phyloP scores from a whole-genome alignment of 805 yeast genomes.

The Monosporozyma aerobia region DNA sequence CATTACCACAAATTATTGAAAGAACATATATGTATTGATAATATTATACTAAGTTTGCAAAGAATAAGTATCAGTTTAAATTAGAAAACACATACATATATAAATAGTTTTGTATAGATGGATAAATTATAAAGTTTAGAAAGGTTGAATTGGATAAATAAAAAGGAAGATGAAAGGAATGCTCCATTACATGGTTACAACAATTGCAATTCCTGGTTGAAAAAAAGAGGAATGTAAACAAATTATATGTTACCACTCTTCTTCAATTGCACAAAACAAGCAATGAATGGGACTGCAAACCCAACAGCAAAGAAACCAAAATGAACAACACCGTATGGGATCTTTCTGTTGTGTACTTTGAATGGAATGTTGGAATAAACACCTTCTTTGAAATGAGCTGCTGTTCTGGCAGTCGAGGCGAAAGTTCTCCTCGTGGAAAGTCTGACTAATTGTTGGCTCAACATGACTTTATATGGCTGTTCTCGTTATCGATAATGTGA shows the following conservation, averaged over 20 bases:
- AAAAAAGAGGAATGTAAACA: background rate
- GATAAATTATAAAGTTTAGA: background rate
- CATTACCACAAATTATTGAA: no score
- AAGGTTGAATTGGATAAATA: background rate
- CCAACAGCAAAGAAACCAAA: constrained; percentile 70
- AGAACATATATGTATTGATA: no score
- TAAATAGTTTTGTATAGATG: background rate
- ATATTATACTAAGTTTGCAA: background rate
- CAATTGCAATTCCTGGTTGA: background rate
- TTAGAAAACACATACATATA: background rate
- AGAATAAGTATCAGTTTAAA: background rate
- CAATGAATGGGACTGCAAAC: constrained; percentile 68
- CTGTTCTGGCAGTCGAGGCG: constrained; percentile 43
- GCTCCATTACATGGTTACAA: background rate
- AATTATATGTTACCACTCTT: constrained; percentile 51
- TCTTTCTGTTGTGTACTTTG: constrained; percentile 85
- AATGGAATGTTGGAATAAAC: constrained; percentile 90
- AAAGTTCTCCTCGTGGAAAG: constrained; percentile 38
- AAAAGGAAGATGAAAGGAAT: background rate
- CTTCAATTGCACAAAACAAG: constrained; percentile 73
- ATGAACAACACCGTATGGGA: constrained; percentile 78
- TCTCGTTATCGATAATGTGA: background rate
- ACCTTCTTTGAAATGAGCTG: constrained; percentile 63
- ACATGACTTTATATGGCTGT: constrained; percentile 12
- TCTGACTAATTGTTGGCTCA: constrained; percentile 28